A percentile compares a stretch with the other conserved stretches of the same genome.
These are phyloP conservation scores for Aegilops umbellulata DNA, from an alignment of 176 grass and related monocot species.

Conservation along the genomic window DNA sequence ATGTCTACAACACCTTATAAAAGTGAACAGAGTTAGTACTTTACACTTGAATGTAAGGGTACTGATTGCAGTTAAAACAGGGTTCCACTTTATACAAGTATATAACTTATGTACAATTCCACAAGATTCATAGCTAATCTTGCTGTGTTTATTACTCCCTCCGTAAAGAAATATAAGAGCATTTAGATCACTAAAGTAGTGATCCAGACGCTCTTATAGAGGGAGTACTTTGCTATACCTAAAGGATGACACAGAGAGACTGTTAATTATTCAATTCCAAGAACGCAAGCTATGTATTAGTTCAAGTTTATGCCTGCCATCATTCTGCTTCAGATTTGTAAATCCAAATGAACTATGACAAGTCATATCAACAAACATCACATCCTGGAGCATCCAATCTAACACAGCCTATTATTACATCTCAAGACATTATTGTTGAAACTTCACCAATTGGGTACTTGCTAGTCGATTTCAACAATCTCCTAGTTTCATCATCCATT, in stretches of 20 bases:
- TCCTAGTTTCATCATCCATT: constrained; percentile 56
- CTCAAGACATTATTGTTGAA: constrained; percentile 49
- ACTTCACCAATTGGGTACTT: constrained; percentile 53
- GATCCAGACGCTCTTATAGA: no score
- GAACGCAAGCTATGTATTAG: not conserved
- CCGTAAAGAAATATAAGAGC: no score
- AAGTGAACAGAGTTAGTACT: not conserved
- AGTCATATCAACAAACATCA: not conserved
- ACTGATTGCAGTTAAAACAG: not conserved
- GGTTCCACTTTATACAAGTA: not conserved
- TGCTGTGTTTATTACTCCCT: no score
- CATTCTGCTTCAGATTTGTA: not conserved
- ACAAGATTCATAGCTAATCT: not conserved
- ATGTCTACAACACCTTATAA: no score
- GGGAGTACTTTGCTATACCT: not conserved
- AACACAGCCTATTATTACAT: not conserved
- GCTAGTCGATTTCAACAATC: constrained; percentile 53
- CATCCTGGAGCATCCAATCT: constrained; percentile 3
- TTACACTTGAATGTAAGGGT: not conserved
- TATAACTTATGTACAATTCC: not conserved
- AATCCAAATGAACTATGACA: not conserved
- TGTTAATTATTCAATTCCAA: not conserved
- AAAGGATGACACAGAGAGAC: not conserved
- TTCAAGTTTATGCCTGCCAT: not conserved
- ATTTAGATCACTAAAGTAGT: no score